Percentiles rank a stretch among this genome's conserved stretches.
These are phyloP conservation scores for Lanmaoa rubissima DNA, from an alignment of 768 basidiomycete species.

Conservation along the genomic window DNA sequence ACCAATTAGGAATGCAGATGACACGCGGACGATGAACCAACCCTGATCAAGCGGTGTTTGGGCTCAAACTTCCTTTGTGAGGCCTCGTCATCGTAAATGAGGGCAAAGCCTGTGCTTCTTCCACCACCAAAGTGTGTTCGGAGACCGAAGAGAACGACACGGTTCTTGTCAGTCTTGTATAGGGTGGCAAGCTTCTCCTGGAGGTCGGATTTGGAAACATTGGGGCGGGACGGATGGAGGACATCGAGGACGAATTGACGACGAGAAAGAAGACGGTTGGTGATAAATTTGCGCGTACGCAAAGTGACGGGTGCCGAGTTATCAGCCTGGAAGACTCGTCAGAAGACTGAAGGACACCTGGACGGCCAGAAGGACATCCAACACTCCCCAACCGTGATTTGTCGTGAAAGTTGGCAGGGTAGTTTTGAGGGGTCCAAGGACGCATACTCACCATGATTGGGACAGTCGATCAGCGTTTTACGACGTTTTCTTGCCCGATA, in stretches of 20 bases:
- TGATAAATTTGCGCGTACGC: conserved; percentile 98
- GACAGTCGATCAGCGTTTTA: conserved; percentile 15
- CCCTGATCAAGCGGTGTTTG: conserved; percentile 90
- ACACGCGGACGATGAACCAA: conserved; percentile 43
- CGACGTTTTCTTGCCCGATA: conserved; percentile 27
- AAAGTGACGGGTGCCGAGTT: conserved; percentile 85
- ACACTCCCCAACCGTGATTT: conserved; percentile 8
- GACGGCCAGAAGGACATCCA: conserved; percentile 26
- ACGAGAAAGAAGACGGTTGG: conserved; percentile 94
- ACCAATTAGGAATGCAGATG: conserved; percentile 1
- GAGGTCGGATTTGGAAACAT: conserved; percentile 90
- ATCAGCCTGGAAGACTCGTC: conserved; percentile 56
- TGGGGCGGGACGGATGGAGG: conserved; percentile 92
- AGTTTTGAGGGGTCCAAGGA: conserved; percentile 7
- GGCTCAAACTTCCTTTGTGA: conserved; percentile 98
- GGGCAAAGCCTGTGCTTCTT: conserved; percentile 91
- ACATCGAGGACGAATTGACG: conserved; percentile 95
- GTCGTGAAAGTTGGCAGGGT: conserved; percentile 3
- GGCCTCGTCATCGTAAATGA: conserved; percentile 96
- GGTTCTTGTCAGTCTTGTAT: conserved; percentile 91
- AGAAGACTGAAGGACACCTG: conserved; percentile 23
- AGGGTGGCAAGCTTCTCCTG: conserved; percentile 86
- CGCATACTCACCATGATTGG: conserved; percentile 38
- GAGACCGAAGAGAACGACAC: conserved; percentile 93
- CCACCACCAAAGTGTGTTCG: conserved; percentile 98